Evolutionary conservation across 225 moss, liverwort and hornwort genomes (phyloP), one percentile per base, ranked within the genome.

Genomic region (Takakia lepidozioides): DNA sequence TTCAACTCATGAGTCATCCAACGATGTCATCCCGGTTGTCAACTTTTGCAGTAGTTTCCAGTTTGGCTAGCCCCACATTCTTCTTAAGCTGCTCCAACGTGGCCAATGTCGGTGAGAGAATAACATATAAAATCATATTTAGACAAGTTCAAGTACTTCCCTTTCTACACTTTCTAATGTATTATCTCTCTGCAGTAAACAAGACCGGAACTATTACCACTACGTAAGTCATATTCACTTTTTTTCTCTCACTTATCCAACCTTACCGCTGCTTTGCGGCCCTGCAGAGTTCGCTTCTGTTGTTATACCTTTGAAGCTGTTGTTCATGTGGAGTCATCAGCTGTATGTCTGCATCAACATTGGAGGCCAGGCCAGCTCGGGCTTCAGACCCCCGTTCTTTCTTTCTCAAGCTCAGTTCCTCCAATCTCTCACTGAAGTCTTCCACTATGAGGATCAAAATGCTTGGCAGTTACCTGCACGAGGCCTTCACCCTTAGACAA

Each of bases 301-400:
- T 99, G 98, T 72, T 99, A 47, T 74, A 99, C 61, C 62, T 85
- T 35, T 82, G 66, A 50, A 87, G 87, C 61, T 83, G 87, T 57
- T 99, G 91, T 63, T 99, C 91, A 58, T 87, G 78, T 13, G 98
- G 91, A 53, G 73, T 79, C 13, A 99, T 64, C 40, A 99, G 64
- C 61, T 99, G 87, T 55, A 78, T 65, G 56, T 99, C 98, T 29
- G 54, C 51, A 69, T 99, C 91, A 55, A 77, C 64, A 25, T 73
- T 74, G 25, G 85, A 57, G 62, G 60, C 78, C 41, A 85, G 50
- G 27, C 71, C 80, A 45, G 87, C 82, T 15, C 85, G 87, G 19
- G 87, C 95, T 72, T 83, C 75, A 36, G 95, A 98, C 29, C 95
- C 91, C 27, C 85, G 45, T 26, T 87, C 98, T 58, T 51, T 87